A percentile compares a stretch with the other conserved stretches of the same genome.
Evolutionary conservation across 2,329 filamentous ascomycete species (phyloP).

Genomic region (Fusarium palustre): DNA sequence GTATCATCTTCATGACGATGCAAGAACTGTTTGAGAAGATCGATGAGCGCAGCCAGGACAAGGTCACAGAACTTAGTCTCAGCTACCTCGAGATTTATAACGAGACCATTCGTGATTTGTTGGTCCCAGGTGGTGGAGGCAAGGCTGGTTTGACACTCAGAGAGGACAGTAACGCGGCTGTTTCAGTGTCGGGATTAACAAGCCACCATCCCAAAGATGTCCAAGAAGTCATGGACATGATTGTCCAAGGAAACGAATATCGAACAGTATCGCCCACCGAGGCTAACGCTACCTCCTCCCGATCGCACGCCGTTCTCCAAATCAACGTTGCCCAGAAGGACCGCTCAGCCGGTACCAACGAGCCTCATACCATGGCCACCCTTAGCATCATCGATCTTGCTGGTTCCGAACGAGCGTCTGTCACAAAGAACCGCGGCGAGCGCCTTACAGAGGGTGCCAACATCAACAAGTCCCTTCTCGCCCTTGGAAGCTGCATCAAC

Average conservation of each 20-base stretch:
- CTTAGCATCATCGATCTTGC: conserved; percentile 98
- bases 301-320: conserved; percentile 96
- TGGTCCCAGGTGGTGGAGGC: conserved; percentile 81
- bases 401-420: conserved; percentile 93
- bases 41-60: conserved; percentile 84
- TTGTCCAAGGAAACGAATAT: conserved; percentile 92
- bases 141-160: conserved; percentile 90
- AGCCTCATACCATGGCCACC: conserved; percentile 98
- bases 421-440: conserved; percentile 95
- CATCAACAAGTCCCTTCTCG: conserved; percentile 98
- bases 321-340: conserved; percentile 97
- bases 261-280: conserved; percentile 96
- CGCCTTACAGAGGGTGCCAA: conserved; percentile 93
- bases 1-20: conserved; percentile 99
- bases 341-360: conserved; percentile 89
- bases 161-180: conserved; percentile 92
- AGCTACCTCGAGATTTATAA: conserved; percentile 99
- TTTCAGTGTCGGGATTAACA: conserved; percentile 89
- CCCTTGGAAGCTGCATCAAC: conserved; percentile 97
- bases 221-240: conserved; percentile 99
- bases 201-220: conserved; percentile 93
- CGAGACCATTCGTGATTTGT: conserved; percentile 94
- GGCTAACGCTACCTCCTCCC: conserved; percentile 96
- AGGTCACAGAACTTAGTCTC: conserved; percentile 88
- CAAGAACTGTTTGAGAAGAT: conserved; percentile 98